phyloP scores from a whole-genome alignment of 345 rosid species.

The Citrus australasica region DNA sequence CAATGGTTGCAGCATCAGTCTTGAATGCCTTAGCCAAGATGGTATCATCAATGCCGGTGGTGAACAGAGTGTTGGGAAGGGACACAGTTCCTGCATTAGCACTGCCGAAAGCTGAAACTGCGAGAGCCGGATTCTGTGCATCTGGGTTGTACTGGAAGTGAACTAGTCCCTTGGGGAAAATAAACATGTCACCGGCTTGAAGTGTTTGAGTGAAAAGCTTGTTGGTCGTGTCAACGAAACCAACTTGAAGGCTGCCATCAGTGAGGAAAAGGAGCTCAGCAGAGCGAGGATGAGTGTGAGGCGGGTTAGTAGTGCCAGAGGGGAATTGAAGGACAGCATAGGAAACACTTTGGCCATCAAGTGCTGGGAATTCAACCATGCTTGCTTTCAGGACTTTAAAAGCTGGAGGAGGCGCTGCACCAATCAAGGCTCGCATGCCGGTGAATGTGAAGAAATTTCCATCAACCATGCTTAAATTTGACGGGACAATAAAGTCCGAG shows the following conservation, averaged over 20 bases:
- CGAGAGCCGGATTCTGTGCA: constrained; percentile 7
- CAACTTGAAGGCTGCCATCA: constrained; percentile 32
- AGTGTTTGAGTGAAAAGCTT: constrained; percentile 33
- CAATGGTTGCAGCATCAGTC: constrained; percentile 28
- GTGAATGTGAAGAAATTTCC: constrained; percentile 38
- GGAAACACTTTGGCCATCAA: constrained; percentile 41
- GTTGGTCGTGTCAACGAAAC: constrained; percentile 39
- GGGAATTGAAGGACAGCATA: constrained; percentile 33
- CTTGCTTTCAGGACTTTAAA: constrained; percentile 27
- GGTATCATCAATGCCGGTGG: constrained; percentile 27
- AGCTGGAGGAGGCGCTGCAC: not conserved
- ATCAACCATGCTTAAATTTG: not conserved
- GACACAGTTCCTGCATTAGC: constrained; percentile 30
- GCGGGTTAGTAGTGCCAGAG: constrained; percentile 17
- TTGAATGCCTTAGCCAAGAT: constrained; percentile 36
- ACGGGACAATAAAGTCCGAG: constrained; percentile 28
- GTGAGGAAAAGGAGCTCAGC: constrained; percentile 26
- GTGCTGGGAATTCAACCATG: constrained; percentile 32
- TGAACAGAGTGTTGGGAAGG: constrained; percentile 24
- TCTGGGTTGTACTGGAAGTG: constrained; percentile 29
- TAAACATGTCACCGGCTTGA: constrained; percentile 27
- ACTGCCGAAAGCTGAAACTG: constrained; percentile 27
- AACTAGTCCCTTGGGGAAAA: constrained; percentile 40
- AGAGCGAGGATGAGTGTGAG: constrained; percentile 36
- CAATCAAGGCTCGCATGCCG: constrained; percentile 14